These are phyloP conservation scores for Globisporangium viniferum DNA, from an alignment of 352 stramenopile species.

Conservation along the genomic window DNA sequence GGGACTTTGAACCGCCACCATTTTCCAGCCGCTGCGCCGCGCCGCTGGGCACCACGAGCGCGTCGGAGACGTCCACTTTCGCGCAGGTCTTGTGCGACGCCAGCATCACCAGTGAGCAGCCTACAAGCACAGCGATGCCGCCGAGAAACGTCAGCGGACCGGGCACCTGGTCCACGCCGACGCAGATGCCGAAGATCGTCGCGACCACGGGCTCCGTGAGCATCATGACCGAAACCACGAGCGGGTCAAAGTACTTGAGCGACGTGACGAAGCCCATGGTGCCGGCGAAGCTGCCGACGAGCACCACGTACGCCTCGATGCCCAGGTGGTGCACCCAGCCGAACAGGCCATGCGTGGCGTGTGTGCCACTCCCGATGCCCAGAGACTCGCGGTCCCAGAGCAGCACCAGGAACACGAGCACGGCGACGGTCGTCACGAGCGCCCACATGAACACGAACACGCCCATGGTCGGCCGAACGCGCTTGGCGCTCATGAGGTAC, in stretches of 20 bases:
- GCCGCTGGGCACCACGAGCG: slow-evolving; percentile 17
- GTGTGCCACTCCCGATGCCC: slow-evolving; percentile 4
- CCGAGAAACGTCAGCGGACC: slow-evolving; percentile 41
- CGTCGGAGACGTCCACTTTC: slow-evolving; percentile 38
- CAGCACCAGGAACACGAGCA: slow-evolving; percentile 34
- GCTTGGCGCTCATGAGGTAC: slow-evolving; percentile 48
- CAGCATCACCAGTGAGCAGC: slow-evolving; percentile 42
- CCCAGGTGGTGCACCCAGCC: slow-evolving; percentile 49
- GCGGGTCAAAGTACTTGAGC: slow-evolving; percentile 57
- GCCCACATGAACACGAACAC: slow-evolving; percentile 43
- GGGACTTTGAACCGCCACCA: not conserved
- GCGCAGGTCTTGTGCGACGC: slow-evolving; percentile 32
- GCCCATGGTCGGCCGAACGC: slow-evolving; percentile 31
- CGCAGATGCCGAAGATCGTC: slow-evolving; percentile 37
- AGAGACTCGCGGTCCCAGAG: slow-evolving; percentile 15
- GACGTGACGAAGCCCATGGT: slow-evolving; percentile 60
- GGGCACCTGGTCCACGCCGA: slow-evolving; percentile 37
- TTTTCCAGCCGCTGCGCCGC: not conserved
- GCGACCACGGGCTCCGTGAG: slow-evolving; percentile 49
- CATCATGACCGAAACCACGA: slow-evolving; percentile 59
- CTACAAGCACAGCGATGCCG: slow-evolving; percentile 29
- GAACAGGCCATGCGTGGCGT: slow-evolving; percentile 25
- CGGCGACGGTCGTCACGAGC: slow-evolving; percentile 29
- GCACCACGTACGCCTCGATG: slow-evolving; percentile 47
- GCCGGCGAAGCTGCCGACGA: slow-evolving; percentile 38